A percentile compares a stretch with the other conserved stretches of the same genome.
phyloP scores from a whole-genome alignment of 495 filamentous ascomycete species.

The Rostrohypoxylon terebratum region DNA sequence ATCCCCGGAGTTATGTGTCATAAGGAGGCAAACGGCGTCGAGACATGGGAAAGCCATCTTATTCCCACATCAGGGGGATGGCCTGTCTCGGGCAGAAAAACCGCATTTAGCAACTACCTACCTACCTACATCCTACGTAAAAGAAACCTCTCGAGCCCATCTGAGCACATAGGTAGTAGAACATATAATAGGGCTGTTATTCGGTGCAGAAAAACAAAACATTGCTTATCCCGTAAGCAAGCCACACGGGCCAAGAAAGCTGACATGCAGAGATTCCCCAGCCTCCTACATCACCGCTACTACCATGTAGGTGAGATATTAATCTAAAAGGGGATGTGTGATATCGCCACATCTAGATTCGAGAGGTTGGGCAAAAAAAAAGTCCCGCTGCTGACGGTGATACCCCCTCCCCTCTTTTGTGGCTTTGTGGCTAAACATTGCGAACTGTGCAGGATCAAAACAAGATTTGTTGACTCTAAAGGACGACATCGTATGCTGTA shows the following conservation, averaged over 20 bases:
- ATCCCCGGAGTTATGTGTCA: background rate
- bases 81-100: background rate
- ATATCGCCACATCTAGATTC: background rate
- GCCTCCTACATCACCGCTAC: background rate
- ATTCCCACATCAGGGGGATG: slow-evolving; percentile 12
- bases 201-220: background rate
- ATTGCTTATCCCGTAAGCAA: background rate
- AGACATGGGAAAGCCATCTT: slow-evolving; percentile 12
- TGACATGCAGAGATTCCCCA: background rate
- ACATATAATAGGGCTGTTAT: slow-evolving; percentile 4
- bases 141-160: background rate
- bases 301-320: background rate
- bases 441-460: background rate
- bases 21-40: too few relatives aligned
- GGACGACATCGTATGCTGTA: too few relatives aligned
- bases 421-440: background rate
- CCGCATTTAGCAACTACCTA: background rate
- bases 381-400: slow-evolving; percentile 1
- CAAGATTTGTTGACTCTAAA: background rate
- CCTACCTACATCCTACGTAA: too few relatives aligned
- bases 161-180: background rate
- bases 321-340: background rate
- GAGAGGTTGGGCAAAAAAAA: background rate
- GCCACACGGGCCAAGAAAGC: background rate
- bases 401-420: background rate